These are phyloP conservation scores for Dipteronia dyeriana DNA, from an alignment of 345 rosid species.

Conservation along the genomic window DNA sequence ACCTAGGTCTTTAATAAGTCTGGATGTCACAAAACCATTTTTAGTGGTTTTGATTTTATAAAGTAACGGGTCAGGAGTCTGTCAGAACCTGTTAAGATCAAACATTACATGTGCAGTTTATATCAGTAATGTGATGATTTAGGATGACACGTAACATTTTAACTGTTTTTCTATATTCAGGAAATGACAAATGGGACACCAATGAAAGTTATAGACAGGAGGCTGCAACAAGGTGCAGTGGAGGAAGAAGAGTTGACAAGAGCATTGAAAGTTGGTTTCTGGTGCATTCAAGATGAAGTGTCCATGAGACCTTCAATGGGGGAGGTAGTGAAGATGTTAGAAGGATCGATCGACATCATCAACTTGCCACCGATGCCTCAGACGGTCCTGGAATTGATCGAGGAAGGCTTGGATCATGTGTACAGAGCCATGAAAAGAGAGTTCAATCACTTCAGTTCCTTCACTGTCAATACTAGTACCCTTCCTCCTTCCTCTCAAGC, in stretches of 20 bases:
- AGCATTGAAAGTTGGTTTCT: slow-evolving; percentile 62
- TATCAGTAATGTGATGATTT: no score
- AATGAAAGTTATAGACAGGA: slow-evolving; percentile 50
- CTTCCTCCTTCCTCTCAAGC: slow-evolving; percentile 60
- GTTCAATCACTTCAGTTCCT: slow-evolving; percentile 54
- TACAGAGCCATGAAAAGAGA: slow-evolving; percentile 86
- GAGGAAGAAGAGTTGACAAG: slow-evolving; percentile 57
- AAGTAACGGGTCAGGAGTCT: no score
- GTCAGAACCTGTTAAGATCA: no score
- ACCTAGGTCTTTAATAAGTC: no score
- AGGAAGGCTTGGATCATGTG: slow-evolving; percentile 85
- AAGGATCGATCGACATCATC: slow-evolving; percentile 55
- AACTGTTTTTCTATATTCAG: slow-evolving; percentile 21
- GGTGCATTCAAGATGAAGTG: slow-evolving; percentile 79
- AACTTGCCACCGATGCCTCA: slow-evolving; percentile 82
- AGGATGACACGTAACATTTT: no score
- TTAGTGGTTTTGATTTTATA: no score
- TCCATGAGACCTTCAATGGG: slow-evolving; percentile 72
- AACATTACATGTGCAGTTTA: no score
- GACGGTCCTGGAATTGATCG: slow-evolving; percentile 68
- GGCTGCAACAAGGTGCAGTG: slow-evolving; percentile 43
- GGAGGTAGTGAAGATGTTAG: slow-evolving; percentile 70
- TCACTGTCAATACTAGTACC: slow-evolving; percentile 41
- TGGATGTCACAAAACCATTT: background rate
- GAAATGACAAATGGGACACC: slow-evolving; percentile 51